Evolutionary conservation across 2,329 filamentous ascomycete species (phyloP).

Genomic region (Fusarium vanettenii): DNA sequence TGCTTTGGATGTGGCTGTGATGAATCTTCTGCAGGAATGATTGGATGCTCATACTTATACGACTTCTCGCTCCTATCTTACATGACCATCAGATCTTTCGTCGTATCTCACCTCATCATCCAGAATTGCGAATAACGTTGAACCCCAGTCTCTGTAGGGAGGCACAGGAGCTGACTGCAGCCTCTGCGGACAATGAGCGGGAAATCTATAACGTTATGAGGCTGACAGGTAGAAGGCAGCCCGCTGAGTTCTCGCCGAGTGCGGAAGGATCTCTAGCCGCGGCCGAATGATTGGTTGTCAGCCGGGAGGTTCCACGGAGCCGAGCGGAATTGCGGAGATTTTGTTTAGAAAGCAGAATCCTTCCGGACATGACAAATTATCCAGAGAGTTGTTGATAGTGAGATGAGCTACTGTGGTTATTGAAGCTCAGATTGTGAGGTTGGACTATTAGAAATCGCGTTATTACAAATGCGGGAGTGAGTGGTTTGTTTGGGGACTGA

Average conservation of each 20-base stretch:
- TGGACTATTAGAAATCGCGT: background rate
- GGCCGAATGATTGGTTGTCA: background rate
- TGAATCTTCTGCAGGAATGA: background rate
- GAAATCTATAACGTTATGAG: background rate
- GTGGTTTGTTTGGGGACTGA: too few species aligned
- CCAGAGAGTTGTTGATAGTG: background rate
- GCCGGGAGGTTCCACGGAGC: background rate
- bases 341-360: background rate
- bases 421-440: background rate
- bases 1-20: background rate
- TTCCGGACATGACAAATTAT: background rate
- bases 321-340: background rate
- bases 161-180: background rate
- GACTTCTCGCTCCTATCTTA: background rate
- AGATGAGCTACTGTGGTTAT: background rate
- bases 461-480: background rate
- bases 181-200: background rate
- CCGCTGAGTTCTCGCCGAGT: background rate
- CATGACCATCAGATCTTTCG: background rate
- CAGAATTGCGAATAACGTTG: background rate
- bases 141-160: background rate
- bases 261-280: background rate
- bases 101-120: background rate
- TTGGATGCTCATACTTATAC: background rate
- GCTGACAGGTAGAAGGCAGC: too few species aligned